Base-by-base conservation (phyloP, 768 basidiomycete species). In the Boletus rex-veris region DNA sequence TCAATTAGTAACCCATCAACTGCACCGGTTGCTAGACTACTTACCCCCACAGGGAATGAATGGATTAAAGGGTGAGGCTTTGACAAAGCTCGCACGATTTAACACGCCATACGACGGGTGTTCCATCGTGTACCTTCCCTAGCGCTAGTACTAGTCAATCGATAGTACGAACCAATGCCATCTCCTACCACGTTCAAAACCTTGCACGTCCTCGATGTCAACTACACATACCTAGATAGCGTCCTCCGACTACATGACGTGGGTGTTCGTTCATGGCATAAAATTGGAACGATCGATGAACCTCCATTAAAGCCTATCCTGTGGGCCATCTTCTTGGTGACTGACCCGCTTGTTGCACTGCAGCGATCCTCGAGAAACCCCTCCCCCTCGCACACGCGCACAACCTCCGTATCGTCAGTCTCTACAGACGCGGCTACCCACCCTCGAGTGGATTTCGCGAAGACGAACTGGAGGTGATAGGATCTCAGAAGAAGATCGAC, bases 401-500 rank as follows among this genome's bases (percentile, higher is more conserved):
- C 47, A 41, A 59, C 30, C 54, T 64, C 11, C 63, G 65, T 19
- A 59, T 69, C 31, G 52, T 69, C 45, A 56, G 59, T n/a, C 15
- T 67, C 15, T 58, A 64, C 37, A 56, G 65, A 45, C 67, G 65
- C 7, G 67, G 65, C 1, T 69, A 69, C n/a, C 2, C 49, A 4
- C 67, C 67, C 12, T 67, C 67, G 15, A 66, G 67, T n/a, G 36
- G 48, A 21, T 69, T 66, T 36, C 30, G 30, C 16, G 53, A 58
- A 5, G 43, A 50, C 1, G 63, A 64, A 5, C 5, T 64, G 10
- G 5, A 19, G 1, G 37, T 30, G 14, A 39, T 65, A 39, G 63
- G 63, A 1, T 15, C 4, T 3, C 45, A 45, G 21, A 65, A 64
- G 54, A 65, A 35, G 41, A 35, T 54, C 6, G 52, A 59, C 3